Percentiles rank a stretch among this genome's conserved stretches.
These are phyloP conservation scores for Leishmania turanica DNA, from an alignment of 208 protist species.

Conservation along the genomic window DNA sequence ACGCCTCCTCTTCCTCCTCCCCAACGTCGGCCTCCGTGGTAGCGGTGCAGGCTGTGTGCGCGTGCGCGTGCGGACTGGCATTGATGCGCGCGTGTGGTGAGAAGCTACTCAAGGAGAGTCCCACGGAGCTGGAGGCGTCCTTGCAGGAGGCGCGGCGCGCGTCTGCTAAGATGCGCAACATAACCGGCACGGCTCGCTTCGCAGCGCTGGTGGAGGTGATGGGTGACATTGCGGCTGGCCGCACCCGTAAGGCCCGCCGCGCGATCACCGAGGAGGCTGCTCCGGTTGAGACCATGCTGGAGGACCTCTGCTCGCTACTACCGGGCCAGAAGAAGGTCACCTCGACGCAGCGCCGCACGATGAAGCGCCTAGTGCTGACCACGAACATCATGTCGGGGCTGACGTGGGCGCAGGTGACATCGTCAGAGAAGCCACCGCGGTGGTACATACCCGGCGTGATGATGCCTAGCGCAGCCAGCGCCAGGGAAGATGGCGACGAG, in stretches of 20 bases:
- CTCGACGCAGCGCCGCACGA: slow-evolving; percentile 42
- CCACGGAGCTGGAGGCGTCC: slow-evolving; percentile 54
- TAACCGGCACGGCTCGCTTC: slow-evolving; percentile 47
- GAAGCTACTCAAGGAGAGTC: slow-evolving; percentile 81
- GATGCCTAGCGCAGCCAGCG: slow-evolving; percentile 1
- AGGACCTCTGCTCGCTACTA: slow-evolving; percentile 58
- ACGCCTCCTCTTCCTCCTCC: background rate
- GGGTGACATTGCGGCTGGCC: slow-evolving; percentile 58
- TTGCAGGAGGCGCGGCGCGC: slow-evolving; percentile 47
- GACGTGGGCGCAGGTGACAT: slow-evolving; percentile 47
- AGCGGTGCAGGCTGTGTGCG: slow-evolving; percentile 37
- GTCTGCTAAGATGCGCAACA: slow-evolving; percentile 25
- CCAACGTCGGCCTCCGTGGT: slow-evolving; percentile 5
- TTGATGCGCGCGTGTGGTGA: slow-evolving; percentile 79
- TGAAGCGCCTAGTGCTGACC: slow-evolving; percentile 66
- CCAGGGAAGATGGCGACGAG: background rate
- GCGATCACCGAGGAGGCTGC: slow-evolving; percentile 46
- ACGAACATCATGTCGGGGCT: slow-evolving; percentile 53
- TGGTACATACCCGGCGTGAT: slow-evolving; percentile 67
- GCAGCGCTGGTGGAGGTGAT: slow-evolving; percentile 69
- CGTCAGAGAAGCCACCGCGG: slow-evolving; percentile 56
- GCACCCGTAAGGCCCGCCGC: slow-evolving; percentile 48
- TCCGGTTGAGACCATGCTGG: slow-evolving; percentile 58
- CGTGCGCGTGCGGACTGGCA: slow-evolving; percentile 56
- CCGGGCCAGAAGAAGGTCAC: slow-evolving; percentile 26